Evolutionary conservation across 495 filamentous ascomycete genomes (phyloP).

Genomic region (Hypoxylon trugodes): DNA sequence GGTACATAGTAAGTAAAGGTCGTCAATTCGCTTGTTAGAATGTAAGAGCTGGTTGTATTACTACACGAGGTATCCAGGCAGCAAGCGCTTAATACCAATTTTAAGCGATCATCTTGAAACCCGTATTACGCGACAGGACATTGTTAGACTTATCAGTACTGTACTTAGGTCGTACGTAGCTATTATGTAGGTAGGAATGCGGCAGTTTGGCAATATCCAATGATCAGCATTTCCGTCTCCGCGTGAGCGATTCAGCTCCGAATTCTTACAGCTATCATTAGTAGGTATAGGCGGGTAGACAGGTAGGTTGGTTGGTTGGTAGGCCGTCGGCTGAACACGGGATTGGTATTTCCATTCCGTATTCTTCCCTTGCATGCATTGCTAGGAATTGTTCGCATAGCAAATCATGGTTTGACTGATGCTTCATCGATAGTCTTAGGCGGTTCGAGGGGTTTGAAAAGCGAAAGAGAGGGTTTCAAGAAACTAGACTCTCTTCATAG

Average conservation of each 20-base stretch:
- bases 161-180: background rate
- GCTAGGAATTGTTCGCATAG: background rate
- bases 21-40: slow-evolving; percentile 3
- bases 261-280: too few relatives aligned
- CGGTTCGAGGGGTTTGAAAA: too few relatives aligned
- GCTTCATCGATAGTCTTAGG: background rate
- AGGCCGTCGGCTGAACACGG: background rate
- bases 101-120: slow-evolving; percentile 25
- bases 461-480: background rate
- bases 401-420: background rate
- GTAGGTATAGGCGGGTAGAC: too few relatives aligned
- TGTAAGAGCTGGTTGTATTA: slow-evolving; percentile 30
- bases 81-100: slow-evolving; percentile 10
- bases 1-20: slow-evolving; percentile 4
- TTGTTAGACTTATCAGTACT: slow-evolving; percentile 7
- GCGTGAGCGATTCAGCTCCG: slow-evolving; percentile 26
- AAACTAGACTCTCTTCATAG: background rate
- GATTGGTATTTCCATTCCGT: background rate
- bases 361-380: background rate
- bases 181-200: background rate
- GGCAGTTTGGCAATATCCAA: slow-evolving; percentile 9
- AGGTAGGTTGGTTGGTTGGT: slow-evolving; percentile 1
- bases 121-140: slow-evolving; percentile 14
- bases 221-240: slow-evolving; percentile 4
- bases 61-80: slow-evolving; percentile 13